A percentile compares a stretch with the other conserved stretches of the same genome.
These are phyloP conservation scores for Cercophora samala DNA, from an alignment of 495 filamentous ascomycete genomes.

Conservation along the genomic window DNA sequence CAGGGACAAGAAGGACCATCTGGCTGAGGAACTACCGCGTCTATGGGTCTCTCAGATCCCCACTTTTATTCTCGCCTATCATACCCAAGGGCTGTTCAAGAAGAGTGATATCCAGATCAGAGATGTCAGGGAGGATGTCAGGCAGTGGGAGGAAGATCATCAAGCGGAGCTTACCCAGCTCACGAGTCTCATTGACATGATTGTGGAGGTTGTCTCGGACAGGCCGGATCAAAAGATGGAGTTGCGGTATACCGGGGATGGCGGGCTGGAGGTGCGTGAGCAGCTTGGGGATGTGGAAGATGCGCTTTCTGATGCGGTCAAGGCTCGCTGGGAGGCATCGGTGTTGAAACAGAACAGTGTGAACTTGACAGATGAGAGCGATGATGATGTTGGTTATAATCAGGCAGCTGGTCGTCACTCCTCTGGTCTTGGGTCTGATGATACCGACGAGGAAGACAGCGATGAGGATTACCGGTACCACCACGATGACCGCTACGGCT, in stretches of 20 bases:
- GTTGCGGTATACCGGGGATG: conserved; percentile 7
- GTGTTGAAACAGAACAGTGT: neutral
- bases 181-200: conserved; percentile 41
- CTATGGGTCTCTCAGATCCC: conserved; percentile 62
- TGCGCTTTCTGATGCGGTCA: conserved; percentile 18
- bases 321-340: conserved; percentile 1
- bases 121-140: conserved; percentile 44
- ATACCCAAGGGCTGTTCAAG: conserved; percentile 51
- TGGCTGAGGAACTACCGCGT: conserved; percentile 48
- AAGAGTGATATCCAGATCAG: conserved; percentile 43
- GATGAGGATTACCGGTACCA: neutral
- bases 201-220: conserved; percentile 23
- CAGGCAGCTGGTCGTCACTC: neutral
- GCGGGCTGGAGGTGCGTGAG: conserved; percentile 19
- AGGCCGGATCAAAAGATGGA: conserved; percentile 13
- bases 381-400: neutral
- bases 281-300: conserved; percentile 10
- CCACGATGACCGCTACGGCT: neutral
- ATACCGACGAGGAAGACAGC: neutral
- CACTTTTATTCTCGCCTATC: conserved; percentile 60
- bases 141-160: conserved; percentile 54
- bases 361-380: neutral
- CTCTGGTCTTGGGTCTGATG: neutral
- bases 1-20: conserved; percentile 21
- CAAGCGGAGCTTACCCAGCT: conserved; percentile 37